phyloP scores from a whole-genome alignment of 305 asterid species.

The Plantago coronopus region DNA sequence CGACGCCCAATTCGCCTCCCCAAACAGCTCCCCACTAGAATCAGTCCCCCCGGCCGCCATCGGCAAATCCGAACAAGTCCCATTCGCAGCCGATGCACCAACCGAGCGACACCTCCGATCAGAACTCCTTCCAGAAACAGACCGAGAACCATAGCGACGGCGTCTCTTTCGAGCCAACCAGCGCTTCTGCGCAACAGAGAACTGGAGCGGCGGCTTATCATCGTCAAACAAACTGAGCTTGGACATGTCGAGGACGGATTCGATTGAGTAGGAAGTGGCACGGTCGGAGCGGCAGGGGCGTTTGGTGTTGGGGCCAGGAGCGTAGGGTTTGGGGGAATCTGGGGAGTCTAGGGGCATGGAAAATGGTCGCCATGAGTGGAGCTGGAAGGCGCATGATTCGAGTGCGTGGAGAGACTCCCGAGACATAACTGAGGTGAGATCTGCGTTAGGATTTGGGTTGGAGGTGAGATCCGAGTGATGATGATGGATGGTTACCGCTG shows the following conservation, averaged over 20 bases:
- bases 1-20: slow-evolving; percentile 85
- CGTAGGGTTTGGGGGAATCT: slow-evolving; percentile 33
- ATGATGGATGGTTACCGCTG: too few species aligned
- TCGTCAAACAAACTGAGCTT: slow-evolving; percentile 75
- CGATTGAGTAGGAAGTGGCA: slow-evolving; percentile 64
- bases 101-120: slow-evolving; percentile 81
- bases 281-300: slow-evolving; percentile 85
- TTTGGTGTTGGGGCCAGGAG: slow-evolving; percentile 45
- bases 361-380: slow-evolving; percentile 8
- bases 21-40: slow-evolving; percentile 93
- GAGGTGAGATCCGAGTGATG: too few species aligned
- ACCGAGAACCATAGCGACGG: slow-evolving; percentile 75
- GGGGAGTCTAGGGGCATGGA: slow-evolving; percentile 48
- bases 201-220: slow-evolving; percentile 36
- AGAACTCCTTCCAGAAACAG: slow-evolving; percentile 89
- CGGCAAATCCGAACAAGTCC: slow-evolving; percentile 83
- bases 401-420: not conserved
- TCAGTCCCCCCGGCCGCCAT: slow-evolving; percentile 87
- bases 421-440: too few species aligned
- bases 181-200: slow-evolving; percentile 43
- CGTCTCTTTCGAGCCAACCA: slow-evolving; percentile 79
- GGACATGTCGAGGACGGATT: slow-evolving; percentile 77
- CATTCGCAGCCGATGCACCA: slow-evolving; percentile 79
- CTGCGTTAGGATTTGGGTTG: too few species aligned
- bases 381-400: slow-evolving; percentile 2